phyloP scores from a whole-genome alignment of 169 alveolate genomes.

The Perkinsus olseni region DNA sequence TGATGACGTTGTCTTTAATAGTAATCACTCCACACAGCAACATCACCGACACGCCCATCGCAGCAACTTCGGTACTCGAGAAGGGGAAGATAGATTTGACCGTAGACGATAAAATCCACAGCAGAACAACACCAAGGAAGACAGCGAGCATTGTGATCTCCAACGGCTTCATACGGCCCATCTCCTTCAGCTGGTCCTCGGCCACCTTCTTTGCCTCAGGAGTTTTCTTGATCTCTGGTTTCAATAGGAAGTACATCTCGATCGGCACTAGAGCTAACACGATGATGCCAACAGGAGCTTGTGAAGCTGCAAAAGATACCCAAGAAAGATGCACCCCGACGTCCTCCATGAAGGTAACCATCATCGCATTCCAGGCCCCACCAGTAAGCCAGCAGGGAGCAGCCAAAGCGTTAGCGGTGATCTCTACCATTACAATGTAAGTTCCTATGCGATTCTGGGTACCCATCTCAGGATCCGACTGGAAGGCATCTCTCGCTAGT shows the following conservation, averaged over 20 bases:
- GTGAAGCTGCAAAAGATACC: background rate
- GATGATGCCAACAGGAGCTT: background rate
- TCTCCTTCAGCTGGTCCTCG: background rate
- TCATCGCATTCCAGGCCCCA: background rate
- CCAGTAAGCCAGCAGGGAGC: background rate
- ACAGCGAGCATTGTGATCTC: background rate
- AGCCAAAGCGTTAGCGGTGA: background rate
- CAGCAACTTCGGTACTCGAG: background rate
- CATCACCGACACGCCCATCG: background rate
- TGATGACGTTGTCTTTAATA: background rate
- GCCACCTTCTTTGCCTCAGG: background rate
- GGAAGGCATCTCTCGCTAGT: background rate
- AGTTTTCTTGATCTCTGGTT: background rate
- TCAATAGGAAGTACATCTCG: background rate
- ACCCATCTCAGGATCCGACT: background rate
- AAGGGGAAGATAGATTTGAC: background rate
- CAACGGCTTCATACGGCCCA: background rate
- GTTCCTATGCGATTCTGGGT: background rate
- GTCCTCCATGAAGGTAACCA: background rate
- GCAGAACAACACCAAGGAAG: background rate
- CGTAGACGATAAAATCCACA: conserved; percentile 3
- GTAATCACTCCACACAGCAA: background rate
- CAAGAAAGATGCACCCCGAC: background rate
- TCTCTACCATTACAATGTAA: background rate
- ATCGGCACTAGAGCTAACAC: background rate